A percentile compares a stretch with the other conserved stretches of the same genome.
phyloP scores from a whole-genome alignment of 164 flowering plant genomes.

The Echeveria elegans region DNA sequence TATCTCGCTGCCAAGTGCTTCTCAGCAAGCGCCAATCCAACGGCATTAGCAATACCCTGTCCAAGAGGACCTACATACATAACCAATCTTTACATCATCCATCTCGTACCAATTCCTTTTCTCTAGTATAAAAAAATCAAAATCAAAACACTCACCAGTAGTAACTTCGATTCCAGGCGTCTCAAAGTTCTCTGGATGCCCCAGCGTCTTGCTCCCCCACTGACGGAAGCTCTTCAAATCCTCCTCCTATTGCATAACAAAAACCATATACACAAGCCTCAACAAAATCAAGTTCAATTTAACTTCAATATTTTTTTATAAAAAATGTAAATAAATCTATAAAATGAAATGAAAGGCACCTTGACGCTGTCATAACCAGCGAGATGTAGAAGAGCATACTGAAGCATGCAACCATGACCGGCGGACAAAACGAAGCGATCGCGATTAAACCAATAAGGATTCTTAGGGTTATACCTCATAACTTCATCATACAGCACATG shows the following conservation, averaged over 20 bases:
- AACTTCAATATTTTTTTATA: no score
- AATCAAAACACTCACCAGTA: constrained; percentile 48
- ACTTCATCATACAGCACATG: constrained; percentile 84
- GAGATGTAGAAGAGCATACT: constrained; percentile 88
- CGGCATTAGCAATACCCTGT: constrained; percentile 94
- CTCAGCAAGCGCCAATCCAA: constrained; percentile 96
- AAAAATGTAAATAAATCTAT: no score
- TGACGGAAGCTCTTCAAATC: constrained; percentile 92
- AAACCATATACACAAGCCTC: neutral
- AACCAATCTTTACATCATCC: neutral
- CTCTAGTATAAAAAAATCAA: no score
- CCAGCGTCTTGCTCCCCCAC: constrained; percentile 96
- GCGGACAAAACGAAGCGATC: constrained; percentile 96
- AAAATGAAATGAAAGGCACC: constrained; percentile 9
- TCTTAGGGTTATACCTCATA: constrained; percentile 92
- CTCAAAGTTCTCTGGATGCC: constrained; percentile 99
- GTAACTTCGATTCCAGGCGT: constrained; percentile 98
- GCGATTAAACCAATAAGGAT: constrained; percentile 93
- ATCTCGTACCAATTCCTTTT: neutral
- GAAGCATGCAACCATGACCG: constrained; percentile 95
- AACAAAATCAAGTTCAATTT: neutral
- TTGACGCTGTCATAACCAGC: constrained; percentile 89
- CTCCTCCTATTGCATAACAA: constrained; percentile 45
- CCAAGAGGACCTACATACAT: constrained; percentile 82
- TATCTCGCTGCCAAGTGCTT: constrained; percentile 94